Evolutionary conservation across 1,284 basidiomycete species (phyloP).

Genomic region (Puccinia novopanici): DNA sequence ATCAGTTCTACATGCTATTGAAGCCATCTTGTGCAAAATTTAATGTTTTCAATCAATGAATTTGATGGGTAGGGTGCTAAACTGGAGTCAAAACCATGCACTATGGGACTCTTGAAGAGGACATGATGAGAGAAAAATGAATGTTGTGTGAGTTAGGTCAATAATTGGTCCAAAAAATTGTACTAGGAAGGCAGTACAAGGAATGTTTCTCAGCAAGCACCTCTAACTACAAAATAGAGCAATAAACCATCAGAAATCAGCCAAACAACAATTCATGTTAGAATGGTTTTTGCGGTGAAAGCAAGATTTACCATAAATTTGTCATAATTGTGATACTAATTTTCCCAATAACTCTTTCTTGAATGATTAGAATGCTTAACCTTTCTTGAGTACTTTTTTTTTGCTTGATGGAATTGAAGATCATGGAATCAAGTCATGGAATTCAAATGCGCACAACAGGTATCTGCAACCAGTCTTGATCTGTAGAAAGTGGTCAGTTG

Average conservation of each 20-base stretch:
- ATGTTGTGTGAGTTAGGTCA: background rate
- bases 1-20: slow-evolving; percentile 15
- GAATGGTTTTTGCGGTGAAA: background rate
- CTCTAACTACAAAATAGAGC: background rate
- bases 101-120: background rate
- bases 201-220: background rate
- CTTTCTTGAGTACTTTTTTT: background rate
- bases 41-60: background rate
- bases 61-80: background rate
- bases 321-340: background rate
- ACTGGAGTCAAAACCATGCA: background rate
- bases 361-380: background rate
- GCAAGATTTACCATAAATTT: background rate
- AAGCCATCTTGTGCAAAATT: slow-evolving; percentile 41
- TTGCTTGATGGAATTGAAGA: background rate
- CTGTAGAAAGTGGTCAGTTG: background rate
- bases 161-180: background rate
- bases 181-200: background rate
- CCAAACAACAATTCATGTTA: background rate
- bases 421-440: background rate
- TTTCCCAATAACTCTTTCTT: background rate
- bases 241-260: background rate
- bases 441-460: too few relatives aligned
- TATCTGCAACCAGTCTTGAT: background rate
- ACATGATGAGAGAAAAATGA: background rate